These are phyloP conservation scores for Coemansia sp. DNA, from an alignment of 192 early-diverging fungal species.

Conservation along the genomic window DNA sequence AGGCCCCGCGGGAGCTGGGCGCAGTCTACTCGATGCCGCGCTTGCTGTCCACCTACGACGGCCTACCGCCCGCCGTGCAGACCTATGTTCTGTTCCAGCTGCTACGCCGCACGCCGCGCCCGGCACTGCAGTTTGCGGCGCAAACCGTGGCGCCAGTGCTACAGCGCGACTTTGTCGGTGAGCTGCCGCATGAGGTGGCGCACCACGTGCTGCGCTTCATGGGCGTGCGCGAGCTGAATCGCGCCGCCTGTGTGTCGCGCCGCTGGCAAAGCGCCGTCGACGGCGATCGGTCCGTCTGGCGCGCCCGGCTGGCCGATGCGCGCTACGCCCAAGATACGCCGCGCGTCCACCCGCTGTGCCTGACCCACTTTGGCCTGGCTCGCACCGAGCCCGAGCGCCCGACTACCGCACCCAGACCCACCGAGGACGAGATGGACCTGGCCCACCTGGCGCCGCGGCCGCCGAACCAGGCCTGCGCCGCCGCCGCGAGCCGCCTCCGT, in stretches of 20 bases:
- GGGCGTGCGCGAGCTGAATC: slow-evolving; percentile 72
- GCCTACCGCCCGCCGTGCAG: slow-evolving; percentile 67
- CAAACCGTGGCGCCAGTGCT: slow-evolving; percentile 83
- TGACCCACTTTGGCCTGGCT: slow-evolving; percentile 39
- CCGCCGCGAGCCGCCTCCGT: slow-evolving; percentile 3
- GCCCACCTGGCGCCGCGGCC: slow-evolving; percentile 19
- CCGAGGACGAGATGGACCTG: slow-evolving; percentile 23
- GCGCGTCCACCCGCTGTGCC: slow-evolving; percentile 35
- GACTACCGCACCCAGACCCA: slow-evolving; percentile 1
- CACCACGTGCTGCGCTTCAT: slow-evolving; percentile 79
- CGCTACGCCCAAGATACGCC: slow-evolving; percentile 18
- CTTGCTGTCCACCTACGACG: slow-evolving; percentile 74
- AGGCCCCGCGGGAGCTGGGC: slow-evolving; percentile 14
- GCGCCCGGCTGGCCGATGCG: slow-evolving; percentile 29
- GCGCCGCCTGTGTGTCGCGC: slow-evolving; percentile 74
- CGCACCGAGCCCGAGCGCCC: slow-evolving; percentile 15
- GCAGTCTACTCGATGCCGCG: slow-evolving; percentile 44
- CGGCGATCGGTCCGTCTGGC: slow-evolving; percentile 52
- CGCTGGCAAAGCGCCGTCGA: slow-evolving; percentile 76
- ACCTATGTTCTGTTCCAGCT: slow-evolving; percentile 86
- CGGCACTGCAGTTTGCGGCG: slow-evolving; percentile 86
- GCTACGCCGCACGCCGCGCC: slow-evolving; percentile 70
- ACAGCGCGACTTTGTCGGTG: slow-evolving; percentile 84
- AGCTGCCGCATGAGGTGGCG: slow-evolving; percentile 62
- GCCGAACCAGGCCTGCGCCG: background rate